Conservation (phyloP, 352 stramenopile species). For the Pythium chondricola region DNA sequence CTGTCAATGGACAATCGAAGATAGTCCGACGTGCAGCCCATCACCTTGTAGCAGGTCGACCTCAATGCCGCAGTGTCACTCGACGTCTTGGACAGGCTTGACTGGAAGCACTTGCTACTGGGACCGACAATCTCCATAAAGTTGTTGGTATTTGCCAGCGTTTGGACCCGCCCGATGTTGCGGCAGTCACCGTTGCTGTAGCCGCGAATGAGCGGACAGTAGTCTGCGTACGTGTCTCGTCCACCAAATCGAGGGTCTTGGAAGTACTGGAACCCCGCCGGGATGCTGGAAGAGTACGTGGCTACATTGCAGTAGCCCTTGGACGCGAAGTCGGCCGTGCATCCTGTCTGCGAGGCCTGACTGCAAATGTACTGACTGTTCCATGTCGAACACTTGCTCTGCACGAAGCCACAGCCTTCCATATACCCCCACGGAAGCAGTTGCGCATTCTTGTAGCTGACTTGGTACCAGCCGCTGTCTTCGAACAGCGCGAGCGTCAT, state of each 20-base stretch:
- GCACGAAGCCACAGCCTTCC: conserved; percentile 62
- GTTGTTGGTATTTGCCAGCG: conserved; percentile 30
- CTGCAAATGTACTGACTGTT: conserved; percentile 64
- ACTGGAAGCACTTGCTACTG: conserved; percentile 66
- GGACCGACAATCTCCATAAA: conserved; percentile 47
- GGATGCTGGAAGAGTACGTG: conserved; percentile 57
- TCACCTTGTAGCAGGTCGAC: conserved; percentile 52
- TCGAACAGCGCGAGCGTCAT: conserved; percentile 75
- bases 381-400: conserved; percentile 60
- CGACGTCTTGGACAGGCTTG: conserved; percentile 45
- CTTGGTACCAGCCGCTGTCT: conserved; percentile 79
- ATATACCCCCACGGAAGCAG: conserved; percentile 63
- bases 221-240: conserved; percentile 62
- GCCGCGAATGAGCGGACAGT: conserved; percentile 71
- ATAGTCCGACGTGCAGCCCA: conserved; percentile 33
- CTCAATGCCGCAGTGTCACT: conserved; percentile 24
- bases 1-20: conserved; percentile 43
- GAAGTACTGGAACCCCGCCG: conserved; percentile 80
- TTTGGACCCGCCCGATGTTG: conserved; percentile 37
- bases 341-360: conserved; percentile 29
- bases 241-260: conserved; percentile 46
- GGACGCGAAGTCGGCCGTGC: conserved; percentile 56
- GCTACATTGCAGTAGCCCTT: conserved; percentile 78
- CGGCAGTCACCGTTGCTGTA: conserved; percentile 79
- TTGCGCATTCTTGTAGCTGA: conserved; percentile 53